A percentile compares a stretch with the other conserved stretches of the same genome.
Conservation (phyloP, 352 stramenopile genomes). For the Nothophytophthora sp. region DNA sequence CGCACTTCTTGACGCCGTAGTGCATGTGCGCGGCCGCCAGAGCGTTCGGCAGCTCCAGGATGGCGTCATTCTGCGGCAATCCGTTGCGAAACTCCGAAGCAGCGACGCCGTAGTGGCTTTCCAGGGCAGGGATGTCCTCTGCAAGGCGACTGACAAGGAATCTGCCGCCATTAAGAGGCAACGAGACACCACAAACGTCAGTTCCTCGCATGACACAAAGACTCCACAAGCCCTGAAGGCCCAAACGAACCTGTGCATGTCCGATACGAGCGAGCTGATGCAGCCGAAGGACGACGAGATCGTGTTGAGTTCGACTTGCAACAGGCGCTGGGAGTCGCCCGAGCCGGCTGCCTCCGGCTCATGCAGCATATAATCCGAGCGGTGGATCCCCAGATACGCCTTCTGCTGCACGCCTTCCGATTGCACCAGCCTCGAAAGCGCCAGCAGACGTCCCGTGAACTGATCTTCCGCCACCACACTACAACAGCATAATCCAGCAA, state of each 20-base stretch:
- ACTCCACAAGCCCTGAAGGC: too few relatives aligned
- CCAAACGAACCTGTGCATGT: conserved; percentile 91
- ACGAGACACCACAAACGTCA: too few relatives aligned
- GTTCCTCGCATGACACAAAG: too few relatives aligned
- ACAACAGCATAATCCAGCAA: background rate
- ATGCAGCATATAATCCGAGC: conserved; percentile 97
- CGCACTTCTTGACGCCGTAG: conserved; percentile 73
- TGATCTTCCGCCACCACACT: conserved; percentile 83
- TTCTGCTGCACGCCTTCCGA: conserved; percentile 77
- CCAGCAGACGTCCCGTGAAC: conserved; percentile 83
- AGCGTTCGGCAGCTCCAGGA: conserved; percentile 65
- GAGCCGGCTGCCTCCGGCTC: conserved; percentile 42
- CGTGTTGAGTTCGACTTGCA: conserved; percentile 98
- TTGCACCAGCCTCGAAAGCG: conserved; percentile 76
- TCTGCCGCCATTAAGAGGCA: conserved; percentile 7
- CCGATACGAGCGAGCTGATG: conserved; percentile 91
- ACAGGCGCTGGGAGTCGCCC: conserved; percentile 59
- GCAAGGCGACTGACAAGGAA: conserved; percentile 60
- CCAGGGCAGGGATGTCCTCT: conserved; percentile 46
- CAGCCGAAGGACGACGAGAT: conserved; percentile 98
- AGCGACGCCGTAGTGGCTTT: conserved; percentile 51
- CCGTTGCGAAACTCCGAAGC: conserved; percentile 36
- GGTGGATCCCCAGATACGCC: conserved; percentile 88
- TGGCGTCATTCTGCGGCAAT: conserved; percentile 71
- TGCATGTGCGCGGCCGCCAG: conserved; percentile 67